Percentiles rank a stretch among this genome's conserved stretches.
Conservation (phyloP, 768 basidiomycete genomes). For the Boletus vinaceobasis region DNA sequence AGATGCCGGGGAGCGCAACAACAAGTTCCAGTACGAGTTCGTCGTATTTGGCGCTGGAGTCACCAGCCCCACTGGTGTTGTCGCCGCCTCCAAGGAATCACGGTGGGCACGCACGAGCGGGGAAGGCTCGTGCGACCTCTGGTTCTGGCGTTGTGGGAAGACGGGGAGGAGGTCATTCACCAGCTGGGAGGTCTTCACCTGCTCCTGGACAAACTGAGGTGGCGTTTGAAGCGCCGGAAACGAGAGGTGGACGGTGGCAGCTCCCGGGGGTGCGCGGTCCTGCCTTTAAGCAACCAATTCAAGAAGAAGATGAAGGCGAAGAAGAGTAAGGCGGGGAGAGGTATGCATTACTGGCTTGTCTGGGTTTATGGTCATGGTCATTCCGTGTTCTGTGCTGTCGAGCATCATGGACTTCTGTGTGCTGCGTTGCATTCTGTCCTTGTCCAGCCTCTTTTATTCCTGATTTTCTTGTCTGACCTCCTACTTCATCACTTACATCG, state of each 20-base stretch:
- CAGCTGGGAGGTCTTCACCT: constrained; percentile 58
- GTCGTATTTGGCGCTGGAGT: constrained; percentile 31
- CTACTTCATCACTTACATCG: constrained; percentile 7
- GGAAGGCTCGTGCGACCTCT: constrained; percentile 26
- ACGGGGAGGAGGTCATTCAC: constrained; percentile 56
- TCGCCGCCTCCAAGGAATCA: constrained; percentile 53
- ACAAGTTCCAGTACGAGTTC: constrained; percentile 24
- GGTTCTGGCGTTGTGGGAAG: constrained; percentile 28
- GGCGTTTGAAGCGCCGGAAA: constrained; percentile 45
- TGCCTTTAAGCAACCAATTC: constrained; percentile 68
- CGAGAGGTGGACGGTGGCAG: constrained; percentile 60
- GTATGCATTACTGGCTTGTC: constrained; percentile 2
- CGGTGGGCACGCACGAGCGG: constrained; percentile 36
- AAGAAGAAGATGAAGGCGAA: constrained; percentile 85
- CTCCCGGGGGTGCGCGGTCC: constrained; percentile 67
- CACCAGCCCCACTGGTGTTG: constrained; percentile 38
- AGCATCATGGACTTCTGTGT: constrained; percentile 9
- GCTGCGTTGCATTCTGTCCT: constrained; percentile 6
- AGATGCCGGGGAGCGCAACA: constrained; percentile 37
- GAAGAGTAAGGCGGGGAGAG: constrained; percentile 45
- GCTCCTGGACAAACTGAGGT: constrained; percentile 47
- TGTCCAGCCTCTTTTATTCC: neutral
- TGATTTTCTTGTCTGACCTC: constrained; percentile 4
- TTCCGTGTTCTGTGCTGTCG: constrained; percentile 10
- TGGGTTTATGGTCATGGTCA: constrained; percentile 5